phyloP scores from a whole-genome alignment of 1,284 basidiomycete species.

The Coniophora puteana region DNA sequence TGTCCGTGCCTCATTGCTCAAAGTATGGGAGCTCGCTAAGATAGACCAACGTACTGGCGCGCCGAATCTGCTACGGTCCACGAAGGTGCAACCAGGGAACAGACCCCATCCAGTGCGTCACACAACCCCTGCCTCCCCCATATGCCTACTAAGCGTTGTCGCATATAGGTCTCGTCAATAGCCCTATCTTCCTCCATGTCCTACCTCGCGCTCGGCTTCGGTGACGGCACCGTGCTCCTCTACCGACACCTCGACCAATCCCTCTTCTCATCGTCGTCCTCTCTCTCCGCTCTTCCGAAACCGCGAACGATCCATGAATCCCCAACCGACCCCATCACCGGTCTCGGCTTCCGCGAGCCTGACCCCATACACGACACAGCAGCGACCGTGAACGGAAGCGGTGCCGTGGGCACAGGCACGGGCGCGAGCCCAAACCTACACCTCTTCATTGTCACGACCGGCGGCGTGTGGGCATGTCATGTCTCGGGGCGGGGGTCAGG shows the following conservation, averaged over 20 bases:
- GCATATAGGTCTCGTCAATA: slow-evolving; percentile 68
- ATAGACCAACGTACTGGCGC: slow-evolving; percentile 69
- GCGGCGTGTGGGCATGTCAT: slow-evolving; percentile 74
- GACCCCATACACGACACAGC: slow-evolving; percentile 10
- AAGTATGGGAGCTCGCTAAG: slow-evolving; percentile 84
- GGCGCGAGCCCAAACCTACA: slow-evolving; percentile 50
- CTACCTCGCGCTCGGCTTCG: slow-evolving; percentile 88
- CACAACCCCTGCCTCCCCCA: slow-evolving; percentile 1
- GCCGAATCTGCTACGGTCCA: slow-evolving; percentile 72
- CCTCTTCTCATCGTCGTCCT: slow-evolving; percentile 55
- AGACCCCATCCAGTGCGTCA: slow-evolving; percentile 76
- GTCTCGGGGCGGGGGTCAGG: slow-evolving; percentile 77
- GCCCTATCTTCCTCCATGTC: slow-evolving; percentile 80
- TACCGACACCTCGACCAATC: slow-evolving; percentile 91
- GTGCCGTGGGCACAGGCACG: slow-evolving; percentile 8
- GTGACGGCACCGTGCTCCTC: slow-evolving; percentile 91
- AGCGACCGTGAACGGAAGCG: slow-evolving; percentile 4
- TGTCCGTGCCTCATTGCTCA: slow-evolving; percentile 73
- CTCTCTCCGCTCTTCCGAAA: slow-evolving; percentile 76
- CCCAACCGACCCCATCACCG: slow-evolving; percentile 84
- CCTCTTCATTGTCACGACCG: slow-evolving; percentile 88
- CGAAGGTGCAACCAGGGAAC: slow-evolving; percentile 73
- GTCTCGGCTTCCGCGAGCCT: slow-evolving; percentile 82
- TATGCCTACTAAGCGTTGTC: slow-evolving; percentile 8
- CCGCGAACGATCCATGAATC: slow-evolving; percentile 77